Conservation (phyloP, 1,139 yeast species). For the Candida sp. region DNA sequence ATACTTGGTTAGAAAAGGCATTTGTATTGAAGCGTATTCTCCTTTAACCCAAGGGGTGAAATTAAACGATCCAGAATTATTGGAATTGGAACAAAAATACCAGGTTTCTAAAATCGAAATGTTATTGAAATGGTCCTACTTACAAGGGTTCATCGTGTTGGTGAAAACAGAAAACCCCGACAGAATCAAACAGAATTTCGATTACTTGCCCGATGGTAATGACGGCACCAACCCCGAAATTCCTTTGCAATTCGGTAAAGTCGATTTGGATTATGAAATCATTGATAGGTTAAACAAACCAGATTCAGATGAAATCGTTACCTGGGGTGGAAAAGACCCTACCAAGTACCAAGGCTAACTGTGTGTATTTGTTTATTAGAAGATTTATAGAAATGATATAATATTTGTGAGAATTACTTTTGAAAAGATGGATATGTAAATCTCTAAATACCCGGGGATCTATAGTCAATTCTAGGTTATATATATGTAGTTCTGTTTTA, state of each 20-base stretch:
- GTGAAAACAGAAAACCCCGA: slow-evolving; percentile 61
- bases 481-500: no score
- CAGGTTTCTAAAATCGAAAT: slow-evolving; percentile 22
- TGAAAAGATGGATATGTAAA: no score
- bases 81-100: slow-evolving; percentile 22
- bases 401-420: no score
- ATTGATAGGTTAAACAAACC: slow-evolving; percentile 31
- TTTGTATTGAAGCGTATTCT: slow-evolving; percentile 65
- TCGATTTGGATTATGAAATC: slow-evolving; percentile 31
- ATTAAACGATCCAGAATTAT: slow-evolving; percentile 48
- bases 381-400: no score
- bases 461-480: no score
- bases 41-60: slow-evolving; percentile 65
- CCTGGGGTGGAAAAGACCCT: slow-evolving; percentile 29
- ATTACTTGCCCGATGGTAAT: slow-evolving; percentile 29
- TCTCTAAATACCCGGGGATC: no score
- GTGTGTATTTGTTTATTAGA: no score
- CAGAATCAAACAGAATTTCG: slow-evolving; percentile 39
- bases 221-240: slow-evolving; percentile 19
- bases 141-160: slow-evolving; percentile 65
- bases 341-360: slow-evolving; percentile 15
- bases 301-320: slow-evolving; percentile 25
- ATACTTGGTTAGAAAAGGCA: slow-evolving; percentile 31
- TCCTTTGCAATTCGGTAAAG: slow-evolving; percentile 23
- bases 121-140: slow-evolving; percentile 34